Conservation (phyloP, 768 basidiomycete genomes). For the Paxillus involutus region DNA sequence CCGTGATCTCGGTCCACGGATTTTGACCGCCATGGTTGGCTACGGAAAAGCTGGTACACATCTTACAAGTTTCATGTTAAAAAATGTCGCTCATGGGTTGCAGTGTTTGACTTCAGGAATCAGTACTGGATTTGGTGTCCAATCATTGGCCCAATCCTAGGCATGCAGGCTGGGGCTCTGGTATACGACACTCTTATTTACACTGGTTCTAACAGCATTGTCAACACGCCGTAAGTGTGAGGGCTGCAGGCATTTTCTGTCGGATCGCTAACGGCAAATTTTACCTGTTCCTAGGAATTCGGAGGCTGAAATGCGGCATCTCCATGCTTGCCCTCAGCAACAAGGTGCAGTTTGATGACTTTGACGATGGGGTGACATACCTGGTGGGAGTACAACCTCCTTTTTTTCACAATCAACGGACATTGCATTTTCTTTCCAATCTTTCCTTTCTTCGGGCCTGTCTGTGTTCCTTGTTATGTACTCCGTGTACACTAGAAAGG, state of each 20-base stretch:
- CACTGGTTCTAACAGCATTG: constrained; percentile 51
- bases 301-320: constrained; percentile 14
- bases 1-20: constrained; percentile 68
- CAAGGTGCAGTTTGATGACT: constrained; percentile 10
- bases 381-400: neutral
- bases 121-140: constrained; percentile 81
- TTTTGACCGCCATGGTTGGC: constrained; percentile 73
- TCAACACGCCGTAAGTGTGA: constrained; percentile 50
- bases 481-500: too few relatives aligned
- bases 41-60: constrained; percentile 51
- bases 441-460: too few relatives aligned
- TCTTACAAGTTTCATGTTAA: constrained; percentile 15
- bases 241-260: neutral
- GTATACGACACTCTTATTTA: constrained; percentile 62
- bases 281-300: constrained; percentile 5
- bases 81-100: neutral
- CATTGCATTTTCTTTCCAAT: neutral
- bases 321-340: constrained; percentile 7
- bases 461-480: too few relatives aligned
- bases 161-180: constrained; percentile 52
- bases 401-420: neutral
- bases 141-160: constrained; percentile 56
- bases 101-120: constrained; percentile 33
- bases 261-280: neutral
- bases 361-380: neutral